phyloP scores from a whole-genome alignment of 139 green algal genomes.

The Picocystis salinarum region DNA sequence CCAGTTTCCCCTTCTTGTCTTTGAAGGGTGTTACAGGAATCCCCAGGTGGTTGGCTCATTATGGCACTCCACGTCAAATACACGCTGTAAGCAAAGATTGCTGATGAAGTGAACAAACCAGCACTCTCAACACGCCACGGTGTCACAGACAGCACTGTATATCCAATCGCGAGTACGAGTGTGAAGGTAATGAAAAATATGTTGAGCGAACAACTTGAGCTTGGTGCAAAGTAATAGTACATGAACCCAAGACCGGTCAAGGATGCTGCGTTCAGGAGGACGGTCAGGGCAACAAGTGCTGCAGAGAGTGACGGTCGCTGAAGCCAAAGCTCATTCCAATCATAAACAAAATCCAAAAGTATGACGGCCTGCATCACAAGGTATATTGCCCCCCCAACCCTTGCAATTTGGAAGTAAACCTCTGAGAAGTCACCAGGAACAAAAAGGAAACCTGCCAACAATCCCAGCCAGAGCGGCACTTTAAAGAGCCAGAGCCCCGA shows the following conservation, averaged over 20 bases:
- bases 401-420: slow-evolving; percentile 19
- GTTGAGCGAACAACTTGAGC: slow-evolving; percentile 40
- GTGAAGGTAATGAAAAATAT: slow-evolving; percentile 64
- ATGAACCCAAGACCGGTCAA: slow-evolving; percentile 33
- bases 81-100: slow-evolving; percentile 39
- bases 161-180: slow-evolving; percentile 35
- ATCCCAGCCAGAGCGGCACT: slow-evolving; percentile 8
- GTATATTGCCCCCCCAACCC: slow-evolving; percentile 38
- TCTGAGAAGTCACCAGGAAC: slow-evolving; percentile 3
- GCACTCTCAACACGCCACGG: slow-evolving; percentile 22
- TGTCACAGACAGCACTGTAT: slow-evolving; percentile 37
- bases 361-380: slow-evolving; percentile 53
- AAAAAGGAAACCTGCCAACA: not conserved
- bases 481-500: slow-evolving; percentile 37
- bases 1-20: slow-evolving; percentile 3
- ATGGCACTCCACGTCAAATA: slow-evolving; percentile 45
- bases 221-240: slow-evolving; percentile 48
- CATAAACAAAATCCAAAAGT: slow-evolving; percentile 50
- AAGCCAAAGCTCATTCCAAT: slow-evolving; percentile 10
- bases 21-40: slow-evolving; percentile 1
- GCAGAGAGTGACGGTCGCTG: too few relatives aligned
- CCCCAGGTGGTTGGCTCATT: slow-evolving; percentile 24
- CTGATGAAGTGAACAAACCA: slow-evolving; percentile 41
- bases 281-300: slow-evolving; percentile 19
- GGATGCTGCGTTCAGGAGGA: slow-evolving; percentile 16